Evolutionary conservation across 2,329 filamentous ascomycete species (phyloP).

Genomic region (Penicillium nordicum): DNA sequence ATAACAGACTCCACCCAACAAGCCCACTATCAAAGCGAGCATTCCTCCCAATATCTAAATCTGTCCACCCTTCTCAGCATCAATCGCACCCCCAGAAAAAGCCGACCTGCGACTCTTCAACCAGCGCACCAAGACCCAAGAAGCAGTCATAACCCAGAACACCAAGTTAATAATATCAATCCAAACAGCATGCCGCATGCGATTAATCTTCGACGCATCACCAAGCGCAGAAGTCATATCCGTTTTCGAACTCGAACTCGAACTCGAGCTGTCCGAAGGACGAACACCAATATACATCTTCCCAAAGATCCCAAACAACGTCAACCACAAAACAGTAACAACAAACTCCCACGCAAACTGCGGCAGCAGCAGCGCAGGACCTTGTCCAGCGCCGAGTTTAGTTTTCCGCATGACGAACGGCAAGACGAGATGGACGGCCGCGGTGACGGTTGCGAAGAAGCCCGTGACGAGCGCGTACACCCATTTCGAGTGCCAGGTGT

Average conservation of each 20-base stretch:
- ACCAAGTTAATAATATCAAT: slow-evolving; percentile 71
- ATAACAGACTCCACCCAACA: not conserved
- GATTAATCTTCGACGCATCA: slow-evolving; percentile 46
- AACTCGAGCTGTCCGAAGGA: slow-evolving; percentile 27
- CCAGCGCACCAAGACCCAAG: slow-evolving; percentile 37
- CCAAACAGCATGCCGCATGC: slow-evolving; percentile 88
- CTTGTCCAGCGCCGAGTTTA: slow-evolving; percentile 17
- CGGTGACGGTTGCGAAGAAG: slow-evolving; percentile 61
- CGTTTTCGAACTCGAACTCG: not conserved
- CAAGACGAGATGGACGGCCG: slow-evolving; percentile 63
- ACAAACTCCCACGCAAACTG: slow-evolving; percentile 67
- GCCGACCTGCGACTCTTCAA: slow-evolving; percentile 24
- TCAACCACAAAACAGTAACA: slow-evolving; percentile 74
- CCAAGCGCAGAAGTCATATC: not conserved
- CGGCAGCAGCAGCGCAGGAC: slow-evolving; percentile 36
- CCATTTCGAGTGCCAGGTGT: slow-evolving; percentile 66
- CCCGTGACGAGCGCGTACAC: slow-evolving; percentile 73
- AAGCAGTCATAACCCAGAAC: slow-evolving; percentile 68
- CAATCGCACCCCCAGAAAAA: slow-evolving; percentile 8
- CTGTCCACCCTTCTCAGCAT: slow-evolving; percentile 19
- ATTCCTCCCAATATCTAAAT: not conserved
- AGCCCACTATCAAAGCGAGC: not conserved
- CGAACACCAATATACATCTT: slow-evolving; percentile 72
- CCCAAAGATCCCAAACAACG: slow-evolving; percentile 79
- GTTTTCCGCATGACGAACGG: slow-evolving; percentile 43